These are phyloP conservation scores for Oemleria cerasiformis DNA, from an alignment of 306 rosid genomes.

Conservation along the genomic window DNA sequence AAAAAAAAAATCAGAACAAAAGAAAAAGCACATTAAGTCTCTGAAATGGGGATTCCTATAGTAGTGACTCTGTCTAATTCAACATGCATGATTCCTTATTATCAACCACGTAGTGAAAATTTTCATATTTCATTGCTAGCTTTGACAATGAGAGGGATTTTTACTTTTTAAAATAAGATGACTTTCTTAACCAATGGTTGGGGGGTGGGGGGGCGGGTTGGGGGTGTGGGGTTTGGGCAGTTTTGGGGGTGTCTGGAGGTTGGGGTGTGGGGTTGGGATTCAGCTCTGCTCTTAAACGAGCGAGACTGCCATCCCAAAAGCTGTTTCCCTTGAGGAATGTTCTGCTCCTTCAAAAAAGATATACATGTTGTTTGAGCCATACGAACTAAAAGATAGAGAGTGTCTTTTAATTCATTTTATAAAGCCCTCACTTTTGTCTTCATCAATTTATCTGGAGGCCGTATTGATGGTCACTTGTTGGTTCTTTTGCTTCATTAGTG, in stretches of 20 bases:
- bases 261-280: too few relatives aligned
- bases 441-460: background rate
- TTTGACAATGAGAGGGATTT: background rate
- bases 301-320: background rate
- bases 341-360: background rate
- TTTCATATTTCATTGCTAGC: too few relatives aligned
- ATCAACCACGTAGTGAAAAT: background rate
- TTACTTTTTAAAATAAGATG: background rate
- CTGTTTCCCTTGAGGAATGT: background rate
- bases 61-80: background rate
- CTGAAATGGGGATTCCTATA: background rate
- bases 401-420: background rate
- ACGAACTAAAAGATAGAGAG: background rate
- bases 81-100: background rate
- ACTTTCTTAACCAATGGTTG: background rate
- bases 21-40: background rate
- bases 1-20: background rate
- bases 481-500: background rate
- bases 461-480: background rate
- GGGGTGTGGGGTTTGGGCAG: too few relatives aligned
- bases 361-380: background rate
- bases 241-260: too few relatives aligned
- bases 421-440: background rate
- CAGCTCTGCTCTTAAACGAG: background rate
- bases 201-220: too few relatives aligned